Evolutionary conservation across 345 rosid species (phyloP), one percentile per base, ranked within the genome.

Genomic region (Dovyalis caffra): DNA sequence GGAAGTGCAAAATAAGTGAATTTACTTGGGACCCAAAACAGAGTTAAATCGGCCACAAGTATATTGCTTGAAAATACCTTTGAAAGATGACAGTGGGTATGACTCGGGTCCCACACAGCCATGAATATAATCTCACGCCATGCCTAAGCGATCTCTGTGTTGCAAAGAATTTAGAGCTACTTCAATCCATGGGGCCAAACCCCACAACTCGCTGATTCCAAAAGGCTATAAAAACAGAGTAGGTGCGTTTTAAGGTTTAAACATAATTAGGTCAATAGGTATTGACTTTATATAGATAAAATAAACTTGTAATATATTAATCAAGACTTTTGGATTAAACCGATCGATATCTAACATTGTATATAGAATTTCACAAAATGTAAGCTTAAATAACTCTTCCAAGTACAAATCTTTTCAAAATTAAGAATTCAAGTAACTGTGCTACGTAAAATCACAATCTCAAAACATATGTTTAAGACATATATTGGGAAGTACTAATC

Each of bases 21-120:
- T 70, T 70, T 74, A 74, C 67, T 64, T 66, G 68, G 69, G 45
- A 63, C 33, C 64, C 68, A 37, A 64, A 32, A 73, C 16, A 70
- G 8, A 18, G 66, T 43, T 58, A 69, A 68, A 68, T 72, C 64
- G 12, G 21, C 32, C 31, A 56, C 53, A 70, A 20, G 56, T 57
- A 21, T 26, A 70, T 77, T 80, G 73, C 83, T 69, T 72, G 40
- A 57, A 38, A 43, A 51, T 62, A 29, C 60, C 12, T 32, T 60
- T 40, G 32, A 62, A 64, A 68, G 40, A 63, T 74, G 68, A 70
- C 57, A 53, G 64, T 28, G 63, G 29, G 2, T 10, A 11, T 43
- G 74, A 45, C 64, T 63, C 35, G 23, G 70, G 76, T 28, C 80
- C 81, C 76, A 56, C 72, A 5, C 25, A 8, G 5, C 1, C 70